phyloP scores from a whole-genome alignment of 352 stramenopile genomes.

The Phytopythium chamaehyphon region DNA sequence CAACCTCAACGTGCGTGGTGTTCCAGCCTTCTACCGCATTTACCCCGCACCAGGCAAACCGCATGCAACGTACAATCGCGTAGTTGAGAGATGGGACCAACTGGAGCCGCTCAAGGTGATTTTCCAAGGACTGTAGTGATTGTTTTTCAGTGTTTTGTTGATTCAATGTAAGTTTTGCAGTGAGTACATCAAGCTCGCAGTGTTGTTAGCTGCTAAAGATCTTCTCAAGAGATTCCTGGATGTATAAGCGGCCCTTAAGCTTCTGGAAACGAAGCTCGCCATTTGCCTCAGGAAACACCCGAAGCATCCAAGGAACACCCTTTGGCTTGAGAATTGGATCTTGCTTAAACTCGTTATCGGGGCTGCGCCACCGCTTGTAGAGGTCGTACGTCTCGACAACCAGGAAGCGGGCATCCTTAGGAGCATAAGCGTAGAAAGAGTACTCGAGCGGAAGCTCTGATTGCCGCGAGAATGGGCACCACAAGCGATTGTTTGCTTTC shows the following conservation, averaged over 20 bases:
- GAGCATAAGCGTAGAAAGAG: conserved; percentile 63
- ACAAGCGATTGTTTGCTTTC: conserved; percentile 61
- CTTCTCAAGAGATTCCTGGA: conserved; percentile 22
- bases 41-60: background rate
- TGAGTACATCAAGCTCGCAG: too few relatives aligned
- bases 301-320: conserved; percentile 61
- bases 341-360: conserved; percentile 63
- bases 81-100: conserved; percentile 4
- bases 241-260: conserved; percentile 32
- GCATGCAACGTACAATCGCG: conserved; percentile 1
- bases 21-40: conserved; percentile 52
- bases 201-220: conserved; percentile 17
- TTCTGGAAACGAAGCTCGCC: conserved; percentile 27
- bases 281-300: conserved; percentile 28
- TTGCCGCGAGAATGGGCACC: conserved; percentile 70
- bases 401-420: conserved; percentile 43
- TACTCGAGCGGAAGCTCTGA: conserved; percentile 60
- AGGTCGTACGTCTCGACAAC: conserved; percentile 47
- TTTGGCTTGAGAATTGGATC: conserved; percentile 44
- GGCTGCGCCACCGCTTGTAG: conserved; percentile 70
- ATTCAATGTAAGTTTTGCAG: too few relatives aligned
- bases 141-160: too few relatives aligned
- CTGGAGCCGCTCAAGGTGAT: conserved; percentile 1
- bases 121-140: background rate
- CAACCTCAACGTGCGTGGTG: conserved; percentile 46